Conservation (phyloP, 2,329 filamentous ascomycete genomes). For the Didymosphaeria variabile region DNA sequence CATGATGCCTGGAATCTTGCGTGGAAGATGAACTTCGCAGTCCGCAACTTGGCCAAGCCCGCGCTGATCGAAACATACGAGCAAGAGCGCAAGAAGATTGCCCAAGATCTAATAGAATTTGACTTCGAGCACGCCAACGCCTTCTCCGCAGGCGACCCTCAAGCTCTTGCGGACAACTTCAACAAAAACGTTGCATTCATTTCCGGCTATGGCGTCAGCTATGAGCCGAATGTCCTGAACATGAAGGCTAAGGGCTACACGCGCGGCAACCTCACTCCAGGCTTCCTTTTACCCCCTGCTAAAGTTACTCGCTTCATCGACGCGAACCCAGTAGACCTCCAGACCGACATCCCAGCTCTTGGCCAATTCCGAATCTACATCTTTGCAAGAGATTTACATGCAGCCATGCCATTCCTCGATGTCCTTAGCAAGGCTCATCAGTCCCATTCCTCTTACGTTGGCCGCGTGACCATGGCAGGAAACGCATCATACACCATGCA, state of each 20-base stretch:
- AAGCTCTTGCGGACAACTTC: slow-evolving; percentile 73
- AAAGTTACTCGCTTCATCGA: slow-evolving; percentile 79
- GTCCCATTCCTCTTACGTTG: slow-evolving; percentile 64
- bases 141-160: slow-evolving; percentile 68
- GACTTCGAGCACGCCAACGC: slow-evolving; percentile 61
- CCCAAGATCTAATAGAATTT: slow-evolving; percentile 55
- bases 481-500: slow-evolving; percentile 69
- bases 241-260: slow-evolving; percentile 61
- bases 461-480: slow-evolving; percentile 66
- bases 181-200: slow-evolving; percentile 76
- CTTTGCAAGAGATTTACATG: slow-evolving; percentile 69
- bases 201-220: slow-evolving; percentile 75
- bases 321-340: slow-evolving; percentile 78
- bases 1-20: slow-evolving; percentile 56
- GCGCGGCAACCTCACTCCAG: slow-evolving; percentile 54
- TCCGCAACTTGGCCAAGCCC: slow-evolving; percentile 50
- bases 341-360: slow-evolving; percentile 79
- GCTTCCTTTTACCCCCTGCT: slow-evolving; percentile 67
- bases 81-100: slow-evolving; percentile 54
- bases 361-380: slow-evolving; percentile 81
- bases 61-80: slow-evolving; percentile 52
- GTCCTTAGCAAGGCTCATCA: slow-evolving; percentile 66
- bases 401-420: slow-evolving; percentile 65
- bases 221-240: slow-evolving; percentile 71
- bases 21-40: slow-evolving; percentile 55